Evolutionary conservation across 75 land plant species (phyloP).

Genomic region (Cupressus sempervirens): DNA sequence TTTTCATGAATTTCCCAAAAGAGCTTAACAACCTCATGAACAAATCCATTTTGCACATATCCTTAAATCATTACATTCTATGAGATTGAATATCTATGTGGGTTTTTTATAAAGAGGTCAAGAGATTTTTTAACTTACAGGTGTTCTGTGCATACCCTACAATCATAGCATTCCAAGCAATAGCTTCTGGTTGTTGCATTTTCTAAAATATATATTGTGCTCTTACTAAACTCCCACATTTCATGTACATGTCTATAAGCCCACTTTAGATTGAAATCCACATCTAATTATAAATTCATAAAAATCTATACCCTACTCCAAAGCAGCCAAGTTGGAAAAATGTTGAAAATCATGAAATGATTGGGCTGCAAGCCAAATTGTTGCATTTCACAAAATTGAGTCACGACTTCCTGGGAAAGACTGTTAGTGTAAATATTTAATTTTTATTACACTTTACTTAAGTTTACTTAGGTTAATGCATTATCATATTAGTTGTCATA

Average conservation of each 20-base stretch:
- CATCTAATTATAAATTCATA: slow-evolving; percentile 32
- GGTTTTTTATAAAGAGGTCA: background rate
- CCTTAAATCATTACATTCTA: too few species aligned
- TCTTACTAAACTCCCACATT: slow-evolving; percentile 49
- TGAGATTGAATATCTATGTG: too few species aligned
- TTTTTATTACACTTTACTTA: too few species aligned
- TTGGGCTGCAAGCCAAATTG: slow-evolving; percentile 24
- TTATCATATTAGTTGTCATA: too few species aligned
- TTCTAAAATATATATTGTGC: slow-evolving; percentile 23
- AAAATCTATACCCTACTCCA: slow-evolving; percentile 43
- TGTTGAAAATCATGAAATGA: too few species aligned
- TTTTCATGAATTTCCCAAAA: background rate
- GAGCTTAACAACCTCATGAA: too few species aligned
- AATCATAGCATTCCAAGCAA: slow-evolving; percentile 60
- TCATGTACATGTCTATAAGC: slow-evolving; percentile 58
- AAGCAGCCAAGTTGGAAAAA: slow-evolving; percentile 33
- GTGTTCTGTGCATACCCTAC: slow-evolving; percentile 30
- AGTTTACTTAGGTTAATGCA: too few species aligned
- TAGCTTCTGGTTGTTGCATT: slow-evolving; percentile 19
- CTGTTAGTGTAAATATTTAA: too few species aligned
- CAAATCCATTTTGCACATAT: too few species aligned
- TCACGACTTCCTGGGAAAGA: slow-evolving; percentile 27
- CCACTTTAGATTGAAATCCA: slow-evolving; percentile 30
- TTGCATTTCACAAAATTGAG: slow-evolving; percentile 34
- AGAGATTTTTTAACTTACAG: background rate